Percentiles rank a stretch among this genome's conserved stretches.
Conservation (phyloP, 192 early-diverging fungal species). For the Podila minutissima region DNA sequence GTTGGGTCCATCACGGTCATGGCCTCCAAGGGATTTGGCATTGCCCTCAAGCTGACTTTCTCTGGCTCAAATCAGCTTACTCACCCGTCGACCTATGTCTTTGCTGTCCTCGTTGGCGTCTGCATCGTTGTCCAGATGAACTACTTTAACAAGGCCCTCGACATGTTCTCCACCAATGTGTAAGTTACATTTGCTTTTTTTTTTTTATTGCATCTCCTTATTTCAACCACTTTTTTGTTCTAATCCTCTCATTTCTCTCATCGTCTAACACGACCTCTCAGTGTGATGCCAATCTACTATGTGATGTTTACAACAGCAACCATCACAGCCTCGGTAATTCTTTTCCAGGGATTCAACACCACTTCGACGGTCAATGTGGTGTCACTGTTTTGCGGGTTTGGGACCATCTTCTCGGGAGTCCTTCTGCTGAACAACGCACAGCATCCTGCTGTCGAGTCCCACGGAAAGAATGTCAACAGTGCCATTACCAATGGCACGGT, state of each 20-base stretch:
- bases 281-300: slow-evolving; percentile 92
- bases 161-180: slow-evolving; percentile 92
- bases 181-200: slow-evolving; percentile 36
- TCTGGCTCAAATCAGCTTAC: slow-evolving; percentile 92
- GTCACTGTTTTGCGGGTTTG: slow-evolving; percentile 88
- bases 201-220: slow-evolving; percentile 4
- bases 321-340: slow-evolving; percentile 86
- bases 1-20: slow-evolving; percentile 94
- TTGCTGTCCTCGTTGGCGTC: slow-evolving; percentile 78
- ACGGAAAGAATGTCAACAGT: slow-evolving; percentile 21
- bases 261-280: slow-evolving; percentile 16
- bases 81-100: slow-evolving; percentile 90
- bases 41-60: slow-evolving; percentile 92
- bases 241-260: not conserved
- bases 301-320: slow-evolving; percentile 98
- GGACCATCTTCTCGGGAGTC: slow-evolving; percentile 94
- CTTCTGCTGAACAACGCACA: slow-evolving; percentile 78
- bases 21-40: slow-evolving; percentile 93
- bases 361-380: slow-evolving; percentile 78
- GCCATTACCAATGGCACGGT: slow-evolving; percentile 27
- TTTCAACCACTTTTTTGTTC: not conserved
- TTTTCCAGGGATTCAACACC: slow-evolving; percentile 89
- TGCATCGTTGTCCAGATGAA: slow-evolving; percentile 97
- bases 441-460: slow-evolving; percentile 22
- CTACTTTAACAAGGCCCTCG: slow-evolving; percentile 98